These are phyloP conservation scores for Bipolaris sorokiniana DNA, from an alignment of 2,329 filamentous ascomycete genomes.

Conservation along the genomic window DNA sequence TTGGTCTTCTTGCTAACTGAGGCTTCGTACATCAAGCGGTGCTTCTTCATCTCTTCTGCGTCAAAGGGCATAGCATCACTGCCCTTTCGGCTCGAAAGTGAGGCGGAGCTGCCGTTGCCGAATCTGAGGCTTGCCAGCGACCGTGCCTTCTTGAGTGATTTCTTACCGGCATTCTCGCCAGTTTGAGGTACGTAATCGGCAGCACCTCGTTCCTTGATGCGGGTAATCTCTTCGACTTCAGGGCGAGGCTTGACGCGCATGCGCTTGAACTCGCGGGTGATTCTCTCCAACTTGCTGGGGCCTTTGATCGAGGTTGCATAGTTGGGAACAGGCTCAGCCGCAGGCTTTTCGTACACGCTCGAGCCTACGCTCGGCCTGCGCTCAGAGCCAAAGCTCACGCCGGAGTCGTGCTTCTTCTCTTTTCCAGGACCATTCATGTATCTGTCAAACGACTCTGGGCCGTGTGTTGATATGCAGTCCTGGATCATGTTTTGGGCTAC, in stretches of 20 bases:
- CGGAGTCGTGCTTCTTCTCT: constrained; percentile 67
- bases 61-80: constrained; percentile 46
- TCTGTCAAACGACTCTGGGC: constrained; percentile 43
- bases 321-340: constrained; percentile 25
- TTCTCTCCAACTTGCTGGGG: constrained; percentile 63
- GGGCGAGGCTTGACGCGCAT: constrained; percentile 61
- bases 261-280: constrained; percentile 64
- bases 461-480: constrained; percentile 60
- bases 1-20: constrained; percentile 23
- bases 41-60: constrained; percentile 46
- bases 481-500: constrained; percentile 66
- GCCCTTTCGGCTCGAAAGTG: constrained; percentile 40
- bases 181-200: constrained; percentile 24
- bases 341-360: constrained; percentile 34
- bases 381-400: constrained; percentile 62
- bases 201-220: constrained; percentile 32
- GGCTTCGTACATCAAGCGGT: constrained; percentile 45
- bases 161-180: constrained; percentile 39
- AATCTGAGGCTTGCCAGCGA: constrained; percentile 43
- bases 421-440: constrained; percentile 48
- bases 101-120: constrained; percentile 40
- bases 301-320: constrained; percentile 35
- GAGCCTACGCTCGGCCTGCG: constrained; percentile 39
- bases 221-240: constrained; percentile 58
- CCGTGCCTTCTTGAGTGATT: constrained; percentile 45